These are phyloP conservation scores for Didymella keratinophila DNA, from an alignment of 2,329 filamentous ascomycete species.

Conservation along the genomic window DNA sequence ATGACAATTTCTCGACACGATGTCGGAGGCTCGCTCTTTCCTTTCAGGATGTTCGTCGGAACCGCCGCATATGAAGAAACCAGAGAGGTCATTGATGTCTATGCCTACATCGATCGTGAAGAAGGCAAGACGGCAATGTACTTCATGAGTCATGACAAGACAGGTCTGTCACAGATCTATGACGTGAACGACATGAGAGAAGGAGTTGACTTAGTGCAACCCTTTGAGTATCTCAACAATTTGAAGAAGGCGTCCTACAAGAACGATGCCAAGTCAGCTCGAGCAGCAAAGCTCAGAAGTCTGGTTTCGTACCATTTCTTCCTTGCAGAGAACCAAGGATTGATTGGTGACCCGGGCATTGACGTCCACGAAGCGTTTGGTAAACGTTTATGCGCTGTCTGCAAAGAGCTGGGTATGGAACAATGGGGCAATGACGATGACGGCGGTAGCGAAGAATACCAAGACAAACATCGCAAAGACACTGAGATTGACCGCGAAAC, in stretches of 20 bases:
- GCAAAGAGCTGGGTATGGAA: slow-evolving; percentile 3
- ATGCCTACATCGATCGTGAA: slow-evolving; percentile 9
- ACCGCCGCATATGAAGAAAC: background rate
- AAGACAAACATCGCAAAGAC: background rate
- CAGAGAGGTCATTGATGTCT: background rate
- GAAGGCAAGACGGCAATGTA: background rate
- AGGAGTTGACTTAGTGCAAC: background rate
- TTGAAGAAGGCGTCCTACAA: slow-evolving; percentile 2
- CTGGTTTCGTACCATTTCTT: slow-evolving; percentile 24
- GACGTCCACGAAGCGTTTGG: background rate
- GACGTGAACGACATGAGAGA: background rate
- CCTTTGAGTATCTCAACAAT: slow-evolving; percentile 9
- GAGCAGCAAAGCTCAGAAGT: slow-evolving; percentile 15
- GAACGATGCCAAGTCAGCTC: background rate
- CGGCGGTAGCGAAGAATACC: background rate
- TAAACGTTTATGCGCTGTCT: slow-evolving; percentile 8
- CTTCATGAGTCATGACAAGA: slow-evolving; percentile 1
- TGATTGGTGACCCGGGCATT: slow-evolving; percentile 10
- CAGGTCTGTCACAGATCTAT: background rate
- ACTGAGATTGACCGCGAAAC: background rate
- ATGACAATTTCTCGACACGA: slow-evolving; percentile 5
- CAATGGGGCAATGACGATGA: background rate
- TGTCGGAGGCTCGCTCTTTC: slow-evolving; percentile 3
- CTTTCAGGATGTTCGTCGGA: slow-evolving; percentile 8
- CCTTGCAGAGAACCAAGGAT: slow-evolving; percentile 22